These are phyloP conservation scores for Lactarius psammicola DNA, from an alignment of 768 basidiomycete species.

Conservation along the genomic window DNA sequence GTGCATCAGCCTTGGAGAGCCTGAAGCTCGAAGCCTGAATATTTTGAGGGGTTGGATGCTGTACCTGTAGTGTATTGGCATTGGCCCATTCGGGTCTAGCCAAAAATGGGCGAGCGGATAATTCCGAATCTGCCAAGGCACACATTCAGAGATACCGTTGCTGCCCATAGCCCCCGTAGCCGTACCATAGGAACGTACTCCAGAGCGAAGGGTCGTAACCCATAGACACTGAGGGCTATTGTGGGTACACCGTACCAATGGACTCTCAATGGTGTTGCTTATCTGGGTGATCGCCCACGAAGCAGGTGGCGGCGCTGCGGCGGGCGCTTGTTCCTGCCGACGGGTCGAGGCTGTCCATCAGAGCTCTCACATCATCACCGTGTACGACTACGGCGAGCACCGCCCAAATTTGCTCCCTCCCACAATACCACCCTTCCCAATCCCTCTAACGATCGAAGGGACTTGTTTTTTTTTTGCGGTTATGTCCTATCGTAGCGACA, in stretches of 20 bases:
- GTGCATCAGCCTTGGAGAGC: too few relatives aligned
- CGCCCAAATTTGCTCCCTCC: not conserved
- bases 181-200: too few relatives aligned
- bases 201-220: not conserved
- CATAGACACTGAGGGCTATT: not conserved
- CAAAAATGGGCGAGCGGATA: not conserved
- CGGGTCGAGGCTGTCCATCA: constrained; percentile 5
- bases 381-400: not conserved
- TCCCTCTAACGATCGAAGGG: not conserved
- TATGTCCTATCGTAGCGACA: constrained; percentile 21
- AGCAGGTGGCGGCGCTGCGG: not conserved
- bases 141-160: not conserved
- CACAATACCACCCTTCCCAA: not conserved
- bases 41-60: too few relatives aligned
- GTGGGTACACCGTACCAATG: not conserved
- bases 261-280: not conserved
- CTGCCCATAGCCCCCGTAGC: too few relatives aligned
- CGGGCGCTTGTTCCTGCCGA: not conserved
- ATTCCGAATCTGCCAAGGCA: not conserved
- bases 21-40: not conserved
- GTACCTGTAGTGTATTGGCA: too few relatives aligned
- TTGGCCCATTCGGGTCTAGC: not conserved
- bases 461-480: not conserved
- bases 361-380: not conserved
- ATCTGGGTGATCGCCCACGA: not conserved